phyloP scores from a whole-genome alignment of 2,329 filamentous ascomycete genomes.

The Penicillium glabrum region DNA sequence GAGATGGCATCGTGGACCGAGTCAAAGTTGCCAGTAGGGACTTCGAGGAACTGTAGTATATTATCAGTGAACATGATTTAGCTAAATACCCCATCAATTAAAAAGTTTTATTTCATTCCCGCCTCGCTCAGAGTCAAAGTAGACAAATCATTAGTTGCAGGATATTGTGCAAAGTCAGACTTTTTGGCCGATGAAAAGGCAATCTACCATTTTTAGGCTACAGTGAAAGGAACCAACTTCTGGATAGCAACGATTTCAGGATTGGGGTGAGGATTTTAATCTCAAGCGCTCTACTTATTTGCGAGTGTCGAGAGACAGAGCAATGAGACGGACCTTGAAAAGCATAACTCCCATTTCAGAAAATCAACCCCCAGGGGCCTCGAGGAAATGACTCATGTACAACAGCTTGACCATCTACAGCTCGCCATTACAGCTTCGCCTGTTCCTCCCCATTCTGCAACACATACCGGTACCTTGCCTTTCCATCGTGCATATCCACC shows the following conservation, averaged over 20 bases:
- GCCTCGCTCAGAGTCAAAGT: background rate
- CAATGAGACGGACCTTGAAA: background rate
- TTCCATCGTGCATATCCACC: slow-evolving; percentile 46
- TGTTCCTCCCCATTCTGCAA: slow-evolving; percentile 39
- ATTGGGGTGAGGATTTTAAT: too few species aligned
- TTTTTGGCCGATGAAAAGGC: too few species aligned
- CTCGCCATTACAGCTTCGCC: slow-evolving; percentile 28
- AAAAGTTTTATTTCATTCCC: background rate
- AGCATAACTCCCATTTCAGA: background rate
- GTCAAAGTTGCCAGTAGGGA: background rate
- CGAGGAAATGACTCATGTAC: background rate
- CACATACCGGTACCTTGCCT: slow-evolving; percentile 49
- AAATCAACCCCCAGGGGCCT: background rate
- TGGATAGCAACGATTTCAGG: too few species aligned
- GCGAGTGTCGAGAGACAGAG: too few species aligned
- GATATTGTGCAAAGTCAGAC: too few species aligned
- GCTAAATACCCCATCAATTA: background rate
- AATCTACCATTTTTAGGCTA: too few species aligned
- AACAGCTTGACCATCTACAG: background rate
- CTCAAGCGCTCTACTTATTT: too few species aligned
- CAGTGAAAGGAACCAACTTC: too few species aligned
- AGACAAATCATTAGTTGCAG: background rate
- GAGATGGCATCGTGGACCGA: background rate
- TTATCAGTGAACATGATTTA: background rate
- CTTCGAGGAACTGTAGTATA: background rate